Evolutionary conservation across 2,329 filamentous ascomycete species (phyloP), one percentile per base, ranked within the genome.

Genomic region (Fusarium sambucinum): DNA sequence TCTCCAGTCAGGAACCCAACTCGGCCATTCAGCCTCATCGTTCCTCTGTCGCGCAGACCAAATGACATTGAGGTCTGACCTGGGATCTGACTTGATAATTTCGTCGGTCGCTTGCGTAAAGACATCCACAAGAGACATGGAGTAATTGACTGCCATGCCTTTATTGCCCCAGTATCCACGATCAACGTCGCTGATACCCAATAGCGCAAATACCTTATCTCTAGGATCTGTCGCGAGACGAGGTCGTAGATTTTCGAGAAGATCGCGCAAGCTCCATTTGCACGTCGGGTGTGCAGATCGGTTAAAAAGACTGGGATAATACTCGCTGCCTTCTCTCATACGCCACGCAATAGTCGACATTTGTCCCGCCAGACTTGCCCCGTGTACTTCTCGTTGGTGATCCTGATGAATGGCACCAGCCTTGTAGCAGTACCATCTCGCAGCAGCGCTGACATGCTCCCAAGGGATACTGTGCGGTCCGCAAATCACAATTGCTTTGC

Each of bases 1-100:
- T 42, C 68, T 32, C 64, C 68, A 71, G 33, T 71, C 69, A 2
- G 68, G 68, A 14, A 71, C 69, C 69, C 69, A 71, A 17, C 57
- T 71, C 6, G 61, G 69, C 68, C 69, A 70, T 12, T 21, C 46
- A 16, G 19, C 35, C 11, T 66, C 64, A 2, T 48, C 6, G 3
- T 54, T 60, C 13, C 58, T 63, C 11, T 59, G 65, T 42, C 69
- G 35, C 1, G 69, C 69, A 14, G 68, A 51, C 69, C 58, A 63
- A 17, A 70, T 56, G 8, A 68, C 50, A 2, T 61, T 51, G 1
- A 70, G 41, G 10, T 66, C 68, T 3, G 55, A 45, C 6, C 10
- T 0, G 4, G 32, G 32, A n/a, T 63, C 50, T 5, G 41, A 23
- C 11, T 55, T 59, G n/a, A 71, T 69, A 5, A 71, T 71, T 3